A percentile compares a stretch with the other conserved stretches of the same genome.
Conservation (phyloP, 805 yeast species). For the Lachancea thermotolerans region DNA sequence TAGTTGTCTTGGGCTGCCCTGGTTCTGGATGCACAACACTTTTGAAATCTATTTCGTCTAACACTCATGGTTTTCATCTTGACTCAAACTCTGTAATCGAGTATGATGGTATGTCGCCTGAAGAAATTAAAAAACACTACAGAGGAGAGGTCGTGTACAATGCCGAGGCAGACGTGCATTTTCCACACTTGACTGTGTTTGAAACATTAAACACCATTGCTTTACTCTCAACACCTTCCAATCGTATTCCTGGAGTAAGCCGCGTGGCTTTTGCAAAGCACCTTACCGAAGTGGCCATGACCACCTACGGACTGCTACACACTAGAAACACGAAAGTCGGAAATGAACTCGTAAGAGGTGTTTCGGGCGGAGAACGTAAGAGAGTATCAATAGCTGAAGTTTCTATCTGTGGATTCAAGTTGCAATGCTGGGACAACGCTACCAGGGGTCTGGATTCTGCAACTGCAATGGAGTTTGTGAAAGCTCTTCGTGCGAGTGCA, state of each 20-base stretch:
- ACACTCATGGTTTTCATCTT: slow-evolving; percentile 53
- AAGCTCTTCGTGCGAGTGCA: slow-evolving; percentile 60
- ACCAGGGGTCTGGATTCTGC: slow-evolving; percentile 84
- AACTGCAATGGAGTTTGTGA: slow-evolving; percentile 69
- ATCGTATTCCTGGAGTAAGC: slow-evolving; percentile 51
- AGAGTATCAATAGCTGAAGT: slow-evolving; percentile 82
- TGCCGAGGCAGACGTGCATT: slow-evolving; percentile 65
- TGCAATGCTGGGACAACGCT: slow-evolving; percentile 74
- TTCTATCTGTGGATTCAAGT: slow-evolving; percentile 52
- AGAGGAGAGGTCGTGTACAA: slow-evolving; percentile 67
- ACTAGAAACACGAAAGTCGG: slow-evolving; percentile 59
- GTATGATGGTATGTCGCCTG: slow-evolving; percentile 48
- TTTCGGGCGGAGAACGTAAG: slow-evolving; percentile 82
- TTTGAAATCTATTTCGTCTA: slow-evolving; percentile 51
- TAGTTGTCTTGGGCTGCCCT: slow-evolving; percentile 71
- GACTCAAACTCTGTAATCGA: slow-evolving; percentile 40
- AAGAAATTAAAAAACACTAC: slow-evolving; percentile 46
- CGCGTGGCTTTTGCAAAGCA: slow-evolving; percentile 50
- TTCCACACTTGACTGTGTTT: slow-evolving; percentile 61
- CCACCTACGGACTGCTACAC: slow-evolving; percentile 54
- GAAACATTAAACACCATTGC: slow-evolving; percentile 61
- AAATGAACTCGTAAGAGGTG: slow-evolving; percentile 59
- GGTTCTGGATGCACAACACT: slow-evolving; percentile 72
- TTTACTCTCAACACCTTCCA: slow-evolving; percentile 50
- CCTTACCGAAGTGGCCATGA: slow-evolving; percentile 46